Evolutionary conservation across 805 yeast species (phyloP), one percentile per base, ranked within the genome.

Genomic region (Saccharomyces eubayanus): DNA sequence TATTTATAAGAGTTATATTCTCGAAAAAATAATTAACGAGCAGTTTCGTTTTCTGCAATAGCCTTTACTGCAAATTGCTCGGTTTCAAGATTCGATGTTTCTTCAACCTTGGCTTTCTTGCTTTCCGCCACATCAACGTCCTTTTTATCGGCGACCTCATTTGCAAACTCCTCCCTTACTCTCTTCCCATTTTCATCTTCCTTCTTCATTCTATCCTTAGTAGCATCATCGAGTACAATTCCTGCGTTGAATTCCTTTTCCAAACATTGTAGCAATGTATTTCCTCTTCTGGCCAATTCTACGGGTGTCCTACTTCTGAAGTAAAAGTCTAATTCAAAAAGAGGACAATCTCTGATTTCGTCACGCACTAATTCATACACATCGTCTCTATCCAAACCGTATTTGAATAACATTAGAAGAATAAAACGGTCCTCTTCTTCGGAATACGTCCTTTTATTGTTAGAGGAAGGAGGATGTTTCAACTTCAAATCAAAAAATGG

Each of bases 401-500:
- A 82, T 56, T 85, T 77, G 72, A 87, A 85, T 64, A 89, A 72
- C 74, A 87, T 91, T 14, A 90, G 81, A 54, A 94, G 72, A 60
- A 94, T 72, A 68, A 87, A 94, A 61, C 97, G 76, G 69, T 94
- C 99, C 67, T 94, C 97, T 57, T 87, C 96, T 50, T 88, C 95
- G 30, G 88, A 81, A 70, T 82, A 94, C 2, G 85, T 79, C 62
- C 84, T 82, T 65, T 82, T 81, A 41, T 79, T 74, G 8, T 86
- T 75, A 2, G 86, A 78, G 2, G 83, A 79, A 6, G 94, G 89
- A 2, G 96, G 96, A 57, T 77, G 79, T 58, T 82, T 81, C 54
- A 92, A 76, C 20, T 70, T 76, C 59, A 92, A 73, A 60, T 92
- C 95, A 67, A 85, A 87, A 58, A 92, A 72, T 11, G 99, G 99